A percentile compares a stretch with the other conserved stretches of the same genome.
Evolutionary conservation across 257 asterid genomes (phyloP).

Genomic region (Przewalskia tangutica): DNA sequence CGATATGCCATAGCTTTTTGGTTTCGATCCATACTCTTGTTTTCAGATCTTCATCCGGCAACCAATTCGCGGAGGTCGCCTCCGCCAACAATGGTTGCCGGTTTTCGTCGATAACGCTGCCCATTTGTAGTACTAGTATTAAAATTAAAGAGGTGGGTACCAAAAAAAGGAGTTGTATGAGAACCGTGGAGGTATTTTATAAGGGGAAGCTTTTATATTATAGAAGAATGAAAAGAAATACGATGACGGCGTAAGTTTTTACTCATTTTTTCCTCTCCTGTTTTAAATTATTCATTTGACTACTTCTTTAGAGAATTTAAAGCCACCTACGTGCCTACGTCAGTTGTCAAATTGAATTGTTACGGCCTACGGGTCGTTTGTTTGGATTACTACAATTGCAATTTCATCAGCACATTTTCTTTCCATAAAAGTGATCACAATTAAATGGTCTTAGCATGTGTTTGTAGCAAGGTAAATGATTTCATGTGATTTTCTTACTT

Average conservation of each 20-base stretch:
- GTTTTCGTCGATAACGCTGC: neutral
- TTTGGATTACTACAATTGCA: neutral
- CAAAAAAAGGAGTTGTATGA: neutral
- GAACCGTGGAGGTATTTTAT: neutral
- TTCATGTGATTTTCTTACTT: too few species aligned
- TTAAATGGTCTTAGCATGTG: too few species aligned
- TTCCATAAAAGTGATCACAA: too few species aligned
- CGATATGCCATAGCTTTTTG: conserved; percentile 34
- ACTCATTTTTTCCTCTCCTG: too few species aligned
- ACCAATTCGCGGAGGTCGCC: neutral
- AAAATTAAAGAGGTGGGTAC: neutral
- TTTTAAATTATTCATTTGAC: neutral
- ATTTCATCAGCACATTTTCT: neutral
- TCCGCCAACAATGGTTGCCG: neutral
- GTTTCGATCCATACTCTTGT: conserved; percentile 20
- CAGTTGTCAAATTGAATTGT: neutral
- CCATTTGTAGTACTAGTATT: neutral
- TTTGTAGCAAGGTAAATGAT: too few species aligned
- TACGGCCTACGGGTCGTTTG: neutral
- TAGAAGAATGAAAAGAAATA: neutral
- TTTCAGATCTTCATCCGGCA: neutral
- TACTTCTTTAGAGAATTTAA: neutral
- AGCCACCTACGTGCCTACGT: neutral
- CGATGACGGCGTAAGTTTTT: neutral
- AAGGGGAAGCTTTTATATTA: neutral